Conservation (phyloP, 108 stramenopile genomes). For the Skeletonema potamos region DNA sequence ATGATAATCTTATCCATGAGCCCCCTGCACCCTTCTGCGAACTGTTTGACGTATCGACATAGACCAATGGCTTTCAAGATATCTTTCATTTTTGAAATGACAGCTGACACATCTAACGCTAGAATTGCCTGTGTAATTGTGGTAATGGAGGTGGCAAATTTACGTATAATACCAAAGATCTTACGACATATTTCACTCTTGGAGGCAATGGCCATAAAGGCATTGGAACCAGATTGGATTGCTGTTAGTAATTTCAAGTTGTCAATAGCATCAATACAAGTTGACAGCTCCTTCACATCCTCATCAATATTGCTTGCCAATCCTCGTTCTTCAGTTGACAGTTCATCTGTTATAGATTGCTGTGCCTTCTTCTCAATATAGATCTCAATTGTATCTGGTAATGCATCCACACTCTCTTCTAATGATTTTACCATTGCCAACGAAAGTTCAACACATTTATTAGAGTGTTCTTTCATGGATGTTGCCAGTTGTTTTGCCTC, state of each 20-base stretch:
- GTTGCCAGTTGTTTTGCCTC: slow-evolving; percentile 37
- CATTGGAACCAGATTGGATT: slow-evolving; percentile 43
- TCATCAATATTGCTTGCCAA: slow-evolving; percentile 27
- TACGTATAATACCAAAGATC: slow-evolving; percentile 41
- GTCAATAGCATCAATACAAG: slow-evolving; percentile 43
- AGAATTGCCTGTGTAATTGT: slow-evolving; percentile 42
- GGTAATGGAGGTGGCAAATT: slow-evolving; percentile 34
- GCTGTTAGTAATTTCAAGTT: slow-evolving; percentile 51
- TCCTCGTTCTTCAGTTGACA: slow-evolving; percentile 18
- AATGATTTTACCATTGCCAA: slow-evolving; percentile 48
- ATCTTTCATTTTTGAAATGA: slow-evolving; percentile 42
- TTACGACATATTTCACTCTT: slow-evolving; percentile 39
- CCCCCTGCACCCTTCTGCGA: slow-evolving; percentile 40
- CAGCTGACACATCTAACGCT: slow-evolving; percentile 15
- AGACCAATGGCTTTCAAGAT: slow-evolving; percentile 29
- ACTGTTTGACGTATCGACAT: slow-evolving; percentile 20
- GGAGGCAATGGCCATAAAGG: slow-evolving; percentile 36
- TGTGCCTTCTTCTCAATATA: slow-evolving; percentile 44
- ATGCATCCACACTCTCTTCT: slow-evolving; percentile 44
- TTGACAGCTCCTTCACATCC: slow-evolving; percentile 46
- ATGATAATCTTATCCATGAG: slow-evolving; percentile 46
- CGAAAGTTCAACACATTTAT: slow-evolving; percentile 43
- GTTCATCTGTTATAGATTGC: slow-evolving; percentile 20
- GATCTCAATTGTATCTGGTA: slow-evolving; percentile 45
- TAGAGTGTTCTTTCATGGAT: slow-evolving; percentile 40